phyloP scores from a whole-genome alignment of 176 grass and related monocot species.

The Aegilops longissima region DNA sequence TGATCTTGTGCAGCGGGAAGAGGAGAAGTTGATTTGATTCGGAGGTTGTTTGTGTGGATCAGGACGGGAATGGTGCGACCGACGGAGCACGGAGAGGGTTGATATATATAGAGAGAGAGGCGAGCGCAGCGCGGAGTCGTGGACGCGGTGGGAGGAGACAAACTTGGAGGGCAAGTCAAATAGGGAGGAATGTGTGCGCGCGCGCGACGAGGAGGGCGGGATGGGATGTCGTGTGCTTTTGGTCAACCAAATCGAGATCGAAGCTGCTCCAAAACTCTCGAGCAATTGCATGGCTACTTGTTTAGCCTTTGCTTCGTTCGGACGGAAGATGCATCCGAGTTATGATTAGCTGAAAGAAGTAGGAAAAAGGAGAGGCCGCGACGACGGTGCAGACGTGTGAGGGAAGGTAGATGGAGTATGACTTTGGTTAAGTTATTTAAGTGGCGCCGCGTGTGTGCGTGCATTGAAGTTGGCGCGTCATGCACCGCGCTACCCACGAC shows the following conservation, averaged over 20 bases:
- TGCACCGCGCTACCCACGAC: not conserved
- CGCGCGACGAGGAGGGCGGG: not conserved
- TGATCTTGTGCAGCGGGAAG: not conserved
- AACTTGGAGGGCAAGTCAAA: constrained; percentile 17
- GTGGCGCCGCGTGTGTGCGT: not conserved
- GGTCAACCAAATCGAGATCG: not conserved
- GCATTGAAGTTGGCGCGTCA: constrained; percentile 20
- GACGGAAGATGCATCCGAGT: not conserved
- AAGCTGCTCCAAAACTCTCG: not conserved
- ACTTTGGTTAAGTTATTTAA: constrained; percentile 10
- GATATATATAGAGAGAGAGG: not conserved
- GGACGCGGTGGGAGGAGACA: not conserved
- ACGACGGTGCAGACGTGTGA: constrained; percentile 7
- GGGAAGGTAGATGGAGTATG: not conserved
- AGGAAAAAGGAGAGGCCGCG: not conserved
- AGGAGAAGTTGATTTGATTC: not conserved
- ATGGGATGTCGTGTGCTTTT: not conserved
- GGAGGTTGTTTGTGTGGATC: not conserved
- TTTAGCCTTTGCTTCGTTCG: not conserved
- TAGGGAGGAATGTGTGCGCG: not conserved
- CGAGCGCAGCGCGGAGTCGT: not conserved
- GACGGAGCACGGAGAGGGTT: too few relatives aligned
- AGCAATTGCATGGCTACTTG: not conserved
- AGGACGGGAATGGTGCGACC: not conserved
- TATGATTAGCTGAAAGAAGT: too few relatives aligned